Evolutionary conservation across 1,284 basidiomycete species (phyloP).

Genomic region (Amylostereum areolatum): DNA sequence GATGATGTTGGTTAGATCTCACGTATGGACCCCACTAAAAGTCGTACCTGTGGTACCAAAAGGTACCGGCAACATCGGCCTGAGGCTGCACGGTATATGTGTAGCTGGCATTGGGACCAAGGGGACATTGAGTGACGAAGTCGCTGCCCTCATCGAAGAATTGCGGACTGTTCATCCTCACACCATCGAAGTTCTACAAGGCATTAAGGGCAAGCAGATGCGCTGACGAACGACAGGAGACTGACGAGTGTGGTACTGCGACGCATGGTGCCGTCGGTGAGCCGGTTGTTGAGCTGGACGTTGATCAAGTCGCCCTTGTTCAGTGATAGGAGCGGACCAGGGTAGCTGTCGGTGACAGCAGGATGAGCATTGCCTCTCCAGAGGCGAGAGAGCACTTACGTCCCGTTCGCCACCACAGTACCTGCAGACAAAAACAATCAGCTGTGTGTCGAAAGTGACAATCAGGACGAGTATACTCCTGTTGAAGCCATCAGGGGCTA

Average conservation of each 20-base stretch:
- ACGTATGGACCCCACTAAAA: too few relatives aligned
- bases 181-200: neutral
- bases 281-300: neutral
- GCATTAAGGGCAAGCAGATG: neutral
- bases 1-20: too few relatives aligned
- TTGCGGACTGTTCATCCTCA: neutral
- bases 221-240: neutral
- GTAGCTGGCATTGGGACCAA: conserved; percentile 12
- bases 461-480: neutral
- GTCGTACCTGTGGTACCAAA: neutral
- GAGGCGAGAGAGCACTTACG: neutral
- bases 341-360: neutral
- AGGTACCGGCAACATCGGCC: neutral
- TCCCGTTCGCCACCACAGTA: neutral
- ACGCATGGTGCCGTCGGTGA: neutral
- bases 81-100: conserved; percentile 11
- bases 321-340: neutral
- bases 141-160: conserved; percentile 4
- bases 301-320: neutral
- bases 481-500: neutral
- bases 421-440: neutral
- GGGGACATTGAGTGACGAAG: conserved; percentile 18
- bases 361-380: neutral
- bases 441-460: neutral
- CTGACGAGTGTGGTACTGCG: neutral